Base-by-base conservation (phyloP, 768 basidiomycete genomes). In the Daedaleopsis sinensis region DNA sequence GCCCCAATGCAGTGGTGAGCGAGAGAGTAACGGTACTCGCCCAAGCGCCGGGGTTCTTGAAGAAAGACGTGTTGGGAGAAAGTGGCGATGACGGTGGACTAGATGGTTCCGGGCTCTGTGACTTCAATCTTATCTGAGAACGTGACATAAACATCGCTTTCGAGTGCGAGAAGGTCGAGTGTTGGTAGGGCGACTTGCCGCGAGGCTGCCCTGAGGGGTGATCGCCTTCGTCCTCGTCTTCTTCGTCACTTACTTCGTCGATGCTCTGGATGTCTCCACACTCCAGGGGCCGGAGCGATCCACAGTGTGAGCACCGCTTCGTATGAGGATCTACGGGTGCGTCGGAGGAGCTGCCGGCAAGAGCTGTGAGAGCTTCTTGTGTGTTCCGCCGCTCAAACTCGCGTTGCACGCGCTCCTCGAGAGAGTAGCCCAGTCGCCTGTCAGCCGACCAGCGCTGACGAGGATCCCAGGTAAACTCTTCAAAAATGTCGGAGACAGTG, bases 381-480 rank as follows among this genome's bases (percentile, higher is more conserved):
- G 38, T 58, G 24, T 58, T 62, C 12, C 57, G 63, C 39, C 76
- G 69, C 62, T 70, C 71, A 27, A 65, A 67, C 51, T 74, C 71
- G 19, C 69, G 61, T 16, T 63, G 47, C 3, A 76, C 76, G 57
- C 79, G 72, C 61, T 80, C 76, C 53, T 79, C 76, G 60, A 83
- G 68, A 51, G 77, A 72, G 11, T 80, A 63, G 5, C 81, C 82
- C 42, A 73, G 71, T 46, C 76, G 72, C 38, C 80, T 77, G 58
- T 83, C 80, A 23, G 76, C 75, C 46, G 80, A 78, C 79, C 79
- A 80, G 51, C 42, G 75, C 72, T 64, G 75, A 71, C 53, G 76
- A 49, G 66, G 80, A 59, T 80, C 80, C 55, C 79, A 64, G 39
- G 83, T 82, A 47, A 87, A 77, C 43, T 87, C 79, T 66, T 84